These are phyloP conservation scores for Primulina tabacum DNA, from an alignment of 257 asterid species.

Conservation along the genomic window DNA sequence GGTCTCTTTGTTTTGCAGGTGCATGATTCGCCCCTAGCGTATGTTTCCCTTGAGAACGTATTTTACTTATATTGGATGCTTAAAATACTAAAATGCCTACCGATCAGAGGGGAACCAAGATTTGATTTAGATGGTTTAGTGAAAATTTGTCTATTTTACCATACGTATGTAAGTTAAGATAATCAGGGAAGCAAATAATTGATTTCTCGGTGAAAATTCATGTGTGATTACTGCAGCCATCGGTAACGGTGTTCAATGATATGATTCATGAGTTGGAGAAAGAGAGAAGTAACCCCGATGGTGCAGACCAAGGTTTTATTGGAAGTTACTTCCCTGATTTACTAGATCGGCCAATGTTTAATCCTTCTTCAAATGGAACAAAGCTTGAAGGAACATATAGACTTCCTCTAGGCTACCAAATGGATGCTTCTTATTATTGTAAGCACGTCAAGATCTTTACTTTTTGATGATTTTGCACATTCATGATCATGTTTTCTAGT, in stretches of 20 bases:
- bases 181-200: not conserved
- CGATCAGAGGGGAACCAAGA: not conserved
- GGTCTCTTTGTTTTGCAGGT: conserved; percentile 96
- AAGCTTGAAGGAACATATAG: conserved; percentile 67
- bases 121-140: not conserved
- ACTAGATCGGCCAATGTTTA: conserved; percentile 65
- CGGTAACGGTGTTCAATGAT: conserved; percentile 60
- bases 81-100: no score
- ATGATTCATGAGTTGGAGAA: conserved; percentile 70
- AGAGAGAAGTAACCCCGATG: conserved; percentile 73
- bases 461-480: not conserved
- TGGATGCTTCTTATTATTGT: conserved; percentile 97
- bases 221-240: conserved; percentile 55
- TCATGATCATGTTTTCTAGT: not conserved
- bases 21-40: not conserved
- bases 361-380: conserved; percentile 66
- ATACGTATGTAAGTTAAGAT: not conserved
- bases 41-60: not conserved
- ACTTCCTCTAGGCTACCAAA: conserved; percentile 89
- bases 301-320: conserved; percentile 90
- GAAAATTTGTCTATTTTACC: no score
- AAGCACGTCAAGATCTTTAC: conserved; percentile 22
- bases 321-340: conserved; percentile 72
- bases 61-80: no score
- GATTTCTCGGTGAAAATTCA: not conserved